Evolutionary conservation across 345 rosid species (phyloP).

Genomic region (Dipteronia sinensis): DNA sequence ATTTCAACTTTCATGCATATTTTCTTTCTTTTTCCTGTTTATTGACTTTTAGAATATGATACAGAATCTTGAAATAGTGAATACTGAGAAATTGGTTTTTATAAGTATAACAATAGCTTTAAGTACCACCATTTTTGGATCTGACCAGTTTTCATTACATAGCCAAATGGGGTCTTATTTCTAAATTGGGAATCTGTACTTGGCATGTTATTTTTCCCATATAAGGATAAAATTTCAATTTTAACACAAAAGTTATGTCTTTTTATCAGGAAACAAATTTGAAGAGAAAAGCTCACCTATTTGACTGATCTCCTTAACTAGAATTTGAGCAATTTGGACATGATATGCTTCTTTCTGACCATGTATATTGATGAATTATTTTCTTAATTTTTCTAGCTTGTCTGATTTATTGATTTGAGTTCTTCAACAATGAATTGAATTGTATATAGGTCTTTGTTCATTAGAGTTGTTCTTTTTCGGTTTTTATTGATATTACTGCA

Average conservation of each 20-base stretch:
- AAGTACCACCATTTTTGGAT: background rate
- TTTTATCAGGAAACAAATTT: background rate
- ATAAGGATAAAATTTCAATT: background rate
- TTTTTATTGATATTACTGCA: background rate
- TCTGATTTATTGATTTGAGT: background rate
- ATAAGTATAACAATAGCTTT: background rate
- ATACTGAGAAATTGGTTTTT: background rate
- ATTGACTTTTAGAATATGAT: background rate
- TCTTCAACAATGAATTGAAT: background rate
- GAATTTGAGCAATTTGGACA: background rate
- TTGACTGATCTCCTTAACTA: too few species aligned
- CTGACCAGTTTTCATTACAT: background rate
- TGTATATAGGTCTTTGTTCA: background rate
- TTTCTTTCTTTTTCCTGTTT: background rate
- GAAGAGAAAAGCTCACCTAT: background rate
- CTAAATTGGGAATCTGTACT: background rate
- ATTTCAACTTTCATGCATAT: background rate
- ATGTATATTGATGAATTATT: background rate
- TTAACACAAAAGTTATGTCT: background rate
- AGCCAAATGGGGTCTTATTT: background rate
- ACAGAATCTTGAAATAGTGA: background rate
- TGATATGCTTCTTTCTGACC: too few species aligned
- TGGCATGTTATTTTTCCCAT: background rate
- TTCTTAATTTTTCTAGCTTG: background rate
- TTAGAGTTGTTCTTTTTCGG: background rate